Evolutionary conservation across 2,329 filamentous ascomycete species (phyloP).

Genomic region (Cladophialophora exuberans): DNA sequence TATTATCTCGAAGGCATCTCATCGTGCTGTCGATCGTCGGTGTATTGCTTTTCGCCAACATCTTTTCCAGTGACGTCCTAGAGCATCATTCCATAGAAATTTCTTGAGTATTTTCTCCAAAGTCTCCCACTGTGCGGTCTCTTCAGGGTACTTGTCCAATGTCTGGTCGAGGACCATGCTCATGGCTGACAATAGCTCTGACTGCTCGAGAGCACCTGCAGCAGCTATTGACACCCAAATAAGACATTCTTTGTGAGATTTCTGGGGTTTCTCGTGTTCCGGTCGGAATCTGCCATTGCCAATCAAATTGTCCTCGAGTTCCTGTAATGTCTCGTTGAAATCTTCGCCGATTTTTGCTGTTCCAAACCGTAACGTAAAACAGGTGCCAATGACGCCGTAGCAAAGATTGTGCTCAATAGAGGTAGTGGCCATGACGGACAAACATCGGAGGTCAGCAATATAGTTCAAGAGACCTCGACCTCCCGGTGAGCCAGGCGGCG

Average conservation of each 20-base stretch:
- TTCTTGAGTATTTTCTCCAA: constrained; percentile 22
- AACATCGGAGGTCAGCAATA: constrained; percentile 21
- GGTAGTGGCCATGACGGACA: constrained; percentile 21
- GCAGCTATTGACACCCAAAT: constrained; percentile 22
- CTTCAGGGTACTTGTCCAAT: constrained; percentile 20
- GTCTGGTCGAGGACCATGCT: constrained; percentile 18
- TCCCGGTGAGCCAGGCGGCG: constrained; percentile 7
- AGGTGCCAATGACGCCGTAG: constrained; percentile 24
- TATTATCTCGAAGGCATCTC: background rate
- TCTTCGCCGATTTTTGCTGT: constrained; percentile 15
- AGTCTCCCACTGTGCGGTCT: constrained; percentile 16
- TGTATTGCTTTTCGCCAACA: constrained; percentile 19
- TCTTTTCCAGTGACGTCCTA: constrained; percentile 17
- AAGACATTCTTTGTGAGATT: constrained; percentile 21
- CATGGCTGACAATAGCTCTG: constrained; percentile 8
- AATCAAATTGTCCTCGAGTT: constrained; percentile 21
- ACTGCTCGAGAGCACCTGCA: constrained; percentile 19
- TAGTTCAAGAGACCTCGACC: constrained; percentile 16
- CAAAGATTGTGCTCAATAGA: constrained; percentile 25
- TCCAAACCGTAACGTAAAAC: constrained; percentile 20
- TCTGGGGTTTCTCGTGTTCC: constrained; percentile 5
- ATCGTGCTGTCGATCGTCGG: constrained; percentile 11
- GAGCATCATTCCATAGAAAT: constrained; percentile 23
- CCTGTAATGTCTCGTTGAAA: constrained; percentile 19
- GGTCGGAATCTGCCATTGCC: constrained; percentile 11